phyloP scores from a whole-genome alignment of 1,284 basidiomycete genomes.

The Boletus smithii region DNA sequence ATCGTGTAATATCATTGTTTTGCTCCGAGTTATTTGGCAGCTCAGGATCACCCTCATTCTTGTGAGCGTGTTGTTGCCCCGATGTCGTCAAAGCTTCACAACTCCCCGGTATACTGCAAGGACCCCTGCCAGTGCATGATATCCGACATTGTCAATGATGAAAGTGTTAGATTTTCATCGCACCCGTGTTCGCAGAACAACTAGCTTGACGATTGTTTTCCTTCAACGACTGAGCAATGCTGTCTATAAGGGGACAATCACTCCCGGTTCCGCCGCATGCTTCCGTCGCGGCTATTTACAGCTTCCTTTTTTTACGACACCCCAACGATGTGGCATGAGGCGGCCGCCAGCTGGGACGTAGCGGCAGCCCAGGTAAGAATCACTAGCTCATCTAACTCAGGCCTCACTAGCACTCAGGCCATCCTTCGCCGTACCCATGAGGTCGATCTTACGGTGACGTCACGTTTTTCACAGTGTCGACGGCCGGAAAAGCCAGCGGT shows the following conservation, averaged over 20 bases:
- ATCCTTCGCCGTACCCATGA: too few species aligned
- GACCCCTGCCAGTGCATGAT: neutral
- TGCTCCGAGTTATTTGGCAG: neutral
- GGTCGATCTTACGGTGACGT: neutral
- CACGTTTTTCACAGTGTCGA: neutral
- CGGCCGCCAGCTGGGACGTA: neutral
- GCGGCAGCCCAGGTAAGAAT: neutral
- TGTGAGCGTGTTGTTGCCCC: neutral
- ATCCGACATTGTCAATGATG: too few species aligned
- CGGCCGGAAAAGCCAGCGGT: neutral
- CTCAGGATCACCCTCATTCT: neutral
- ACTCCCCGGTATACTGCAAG: too few species aligned
- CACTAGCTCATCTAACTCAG: neutral
- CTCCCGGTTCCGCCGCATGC: conserved; percentile 1
- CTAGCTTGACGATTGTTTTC: neutral
- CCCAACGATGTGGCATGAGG: neutral
- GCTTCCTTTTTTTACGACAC: neutral
- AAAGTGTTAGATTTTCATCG: too few species aligned
- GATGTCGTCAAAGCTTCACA: neutral
- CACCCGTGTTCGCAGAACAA: too few species aligned
- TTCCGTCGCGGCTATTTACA: conserved; percentile 2
- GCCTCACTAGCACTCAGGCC: too few species aligned
- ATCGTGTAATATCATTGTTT: neutral
- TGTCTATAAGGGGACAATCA: too few species aligned
- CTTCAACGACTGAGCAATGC: too few species aligned